Conservation (phyloP, 768 basidiomycete genomes). For the Suillus placidus region DNA sequence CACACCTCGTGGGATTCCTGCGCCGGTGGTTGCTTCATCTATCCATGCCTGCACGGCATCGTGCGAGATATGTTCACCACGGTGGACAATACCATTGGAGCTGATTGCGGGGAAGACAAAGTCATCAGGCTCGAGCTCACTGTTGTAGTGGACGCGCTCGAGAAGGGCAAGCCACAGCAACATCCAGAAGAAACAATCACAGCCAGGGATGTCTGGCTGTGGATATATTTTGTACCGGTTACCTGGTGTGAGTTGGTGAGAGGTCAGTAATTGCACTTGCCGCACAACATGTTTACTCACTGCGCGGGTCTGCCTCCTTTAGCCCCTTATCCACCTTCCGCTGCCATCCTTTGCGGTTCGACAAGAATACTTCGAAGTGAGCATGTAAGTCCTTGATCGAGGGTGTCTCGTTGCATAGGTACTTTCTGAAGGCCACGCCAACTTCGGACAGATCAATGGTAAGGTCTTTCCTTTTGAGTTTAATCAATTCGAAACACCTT, state of each 20-base stretch:
- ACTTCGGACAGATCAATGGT: conserved; percentile 4
- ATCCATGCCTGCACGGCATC: conserved; percentile 33
- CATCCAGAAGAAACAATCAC: conserved; percentile 33
- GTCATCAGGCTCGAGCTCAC: conserved; percentile 27
- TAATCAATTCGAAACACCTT: conserved; percentile 33
- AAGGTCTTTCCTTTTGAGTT: conserved; percentile 27
- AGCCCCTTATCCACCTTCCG: conserved; percentile 25
- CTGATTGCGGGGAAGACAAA: conserved; percentile 37
- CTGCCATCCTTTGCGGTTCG: conserved; percentile 30
- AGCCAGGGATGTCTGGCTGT: conserved; percentile 32
- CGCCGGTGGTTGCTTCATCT: conserved; percentile 22
- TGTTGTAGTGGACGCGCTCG: neutral
- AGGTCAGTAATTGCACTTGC: neutral
- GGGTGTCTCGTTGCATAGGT: neutral
- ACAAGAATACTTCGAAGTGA: conserved; percentile 25
- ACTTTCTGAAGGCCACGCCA: conserved; percentile 7
- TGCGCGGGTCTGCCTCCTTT: conserved; percentile 22
- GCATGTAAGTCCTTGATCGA: conserved; percentile 18
- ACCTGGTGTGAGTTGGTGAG: conserved; percentile 15
- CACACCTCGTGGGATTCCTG: neutral
- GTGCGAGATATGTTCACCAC: conserved; percentile 29
- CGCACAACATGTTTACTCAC: neutral
- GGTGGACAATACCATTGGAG: conserved; percentile 29
- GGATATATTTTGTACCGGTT: conserved; percentile 39
- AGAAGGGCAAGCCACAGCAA: conserved; percentile 21